Percentiles rank a stretch among this genome's conserved stretches.
Conservation (phyloP, 257 asterid genomes). For the Thymus quinquecostatus region DNA sequence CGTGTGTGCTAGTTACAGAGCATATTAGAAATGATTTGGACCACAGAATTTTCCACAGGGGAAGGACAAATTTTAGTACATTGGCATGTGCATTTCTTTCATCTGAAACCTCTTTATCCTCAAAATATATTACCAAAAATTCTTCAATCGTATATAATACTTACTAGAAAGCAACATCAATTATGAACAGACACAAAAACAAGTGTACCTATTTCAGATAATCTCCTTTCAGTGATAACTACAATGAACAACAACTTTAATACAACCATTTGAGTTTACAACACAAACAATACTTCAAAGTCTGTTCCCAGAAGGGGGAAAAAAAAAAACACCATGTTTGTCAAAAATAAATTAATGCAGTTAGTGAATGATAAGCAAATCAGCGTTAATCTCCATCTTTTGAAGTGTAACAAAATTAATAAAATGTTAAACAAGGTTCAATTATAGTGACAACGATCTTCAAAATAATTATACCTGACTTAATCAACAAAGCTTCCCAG, state of each 20-base stretch:
- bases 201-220: not conserved
- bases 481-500: not conserved
- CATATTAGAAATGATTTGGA: not conserved
- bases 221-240: not conserved
- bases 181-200: no score
- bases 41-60: not conserved
- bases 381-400: not conserved
- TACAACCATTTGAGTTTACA: not conserved
- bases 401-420: not conserved
- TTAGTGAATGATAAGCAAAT: not conserved
- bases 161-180: no score
- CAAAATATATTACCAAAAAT: not conserved
- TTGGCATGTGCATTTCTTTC: slow-evolving; percentile 3
- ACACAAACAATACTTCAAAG: not conserved
- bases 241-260: not conserved
- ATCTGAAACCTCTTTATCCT: not conserved
- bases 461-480: not conserved
- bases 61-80: not conserved
- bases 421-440: not conserved
- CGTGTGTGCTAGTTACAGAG: not conserved
- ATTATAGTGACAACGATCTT: not conserved
- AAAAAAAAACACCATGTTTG: not conserved
- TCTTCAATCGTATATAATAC: not conserved
- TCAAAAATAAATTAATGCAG: not conserved
- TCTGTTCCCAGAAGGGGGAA: not conserved